Evolutionary conservation across 306 rosid species (phyloP), one percentile per base, ranked within the genome.

Genomic region (Leucaena leucocephala): DNA sequence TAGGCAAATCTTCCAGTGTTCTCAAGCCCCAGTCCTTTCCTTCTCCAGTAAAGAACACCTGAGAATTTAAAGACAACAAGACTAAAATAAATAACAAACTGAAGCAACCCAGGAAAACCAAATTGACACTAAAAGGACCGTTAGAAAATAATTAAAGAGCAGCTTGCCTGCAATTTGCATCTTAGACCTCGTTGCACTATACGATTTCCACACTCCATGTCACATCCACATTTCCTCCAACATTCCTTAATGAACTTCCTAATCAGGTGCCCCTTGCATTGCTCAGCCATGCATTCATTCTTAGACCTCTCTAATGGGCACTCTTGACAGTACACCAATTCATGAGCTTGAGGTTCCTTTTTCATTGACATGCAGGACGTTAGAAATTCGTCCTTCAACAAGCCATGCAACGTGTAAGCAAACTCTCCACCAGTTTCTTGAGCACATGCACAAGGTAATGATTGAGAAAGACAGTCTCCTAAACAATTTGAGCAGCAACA

Each of bases 1-100:
- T 91, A 1, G 93, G 93, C 84, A 94, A 87, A 77, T 84, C 84
- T 80, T 92, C 91, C 6, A 91, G 87, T 22, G 92, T 48, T 88
- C 97, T 89, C n/a, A 94, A 63, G 46, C 97, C 98, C 98, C 98
- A 94, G 38, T 97, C 98, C 76, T 94, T 94, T 81, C 89, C 87
- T 85, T 86, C 91, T 77, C 52, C 22, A 61, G 95, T 92, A 75
- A 83, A 75, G 84, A 87, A 94, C 38, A 94, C 94, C 98, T 94
- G 84, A 79, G 76, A 59, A 76, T 84, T 54, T 67, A 59, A 74
- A 46, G 40, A 77, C 50, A 6, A 64, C 27, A 78, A 62, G 69
- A 74, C 76, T 65, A 7, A 71, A 65, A 19, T 16, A 22, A 66
- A 66, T 62, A 7, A 5, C 40, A 48, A 48, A 17, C 70, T 35